A percentile compares a stretch with the other conserved stretches of the same genome.
These are phyloP conservation scores for Macrophomina tecta DNA, from an alignment of 2,329 filamentous ascomycete species.

Conservation along the genomic window DNA sequence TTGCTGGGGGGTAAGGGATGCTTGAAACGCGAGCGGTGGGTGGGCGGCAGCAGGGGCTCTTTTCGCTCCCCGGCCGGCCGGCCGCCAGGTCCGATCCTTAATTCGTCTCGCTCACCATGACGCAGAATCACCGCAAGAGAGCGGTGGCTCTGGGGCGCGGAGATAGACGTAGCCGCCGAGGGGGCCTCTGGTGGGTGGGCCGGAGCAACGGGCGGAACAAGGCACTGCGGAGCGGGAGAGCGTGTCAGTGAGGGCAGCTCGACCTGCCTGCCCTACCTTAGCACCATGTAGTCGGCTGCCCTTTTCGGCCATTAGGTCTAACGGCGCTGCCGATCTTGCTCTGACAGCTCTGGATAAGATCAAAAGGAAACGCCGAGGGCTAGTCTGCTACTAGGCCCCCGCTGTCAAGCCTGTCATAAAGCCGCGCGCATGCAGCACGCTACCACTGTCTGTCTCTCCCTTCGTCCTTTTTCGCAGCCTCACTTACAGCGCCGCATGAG, in stretches of 20 bases:
- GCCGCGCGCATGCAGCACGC: too few species aligned
- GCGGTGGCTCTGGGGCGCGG: not conserved
- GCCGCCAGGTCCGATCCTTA: not conserved
- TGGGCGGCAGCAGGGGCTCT: not conserved
- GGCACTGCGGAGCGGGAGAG: not conserved
- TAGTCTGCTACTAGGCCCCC: not conserved
- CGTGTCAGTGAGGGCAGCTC: not conserved
- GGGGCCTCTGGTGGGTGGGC: not conserved
- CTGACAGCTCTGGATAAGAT: not conserved
- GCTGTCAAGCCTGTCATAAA: not conserved
- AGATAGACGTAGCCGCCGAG: not conserved
- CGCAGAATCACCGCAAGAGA: not conserved
- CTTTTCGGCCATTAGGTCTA: not conserved
- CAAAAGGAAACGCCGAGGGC: not conserved
- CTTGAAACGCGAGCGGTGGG: slow-evolving; percentile 7
- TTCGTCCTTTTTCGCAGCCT: not conserved
- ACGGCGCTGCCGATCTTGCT: slow-evolving; percentile 1
- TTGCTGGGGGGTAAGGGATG: not conserved
- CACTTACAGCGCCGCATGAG: not conserved
- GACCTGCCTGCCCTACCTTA: not conserved
- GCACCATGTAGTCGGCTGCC: slow-evolving; percentile 1
- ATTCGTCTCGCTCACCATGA: not conserved
- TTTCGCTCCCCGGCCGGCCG: not conserved
- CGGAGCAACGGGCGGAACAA: not conserved
- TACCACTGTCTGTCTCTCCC: too few species aligned